A percentile compares a stretch with the other conserved stretches of the same genome.
Evolutionary conservation across 805 yeast species (phyloP).

Genomic region (Saturnispora sanitii): DNA sequence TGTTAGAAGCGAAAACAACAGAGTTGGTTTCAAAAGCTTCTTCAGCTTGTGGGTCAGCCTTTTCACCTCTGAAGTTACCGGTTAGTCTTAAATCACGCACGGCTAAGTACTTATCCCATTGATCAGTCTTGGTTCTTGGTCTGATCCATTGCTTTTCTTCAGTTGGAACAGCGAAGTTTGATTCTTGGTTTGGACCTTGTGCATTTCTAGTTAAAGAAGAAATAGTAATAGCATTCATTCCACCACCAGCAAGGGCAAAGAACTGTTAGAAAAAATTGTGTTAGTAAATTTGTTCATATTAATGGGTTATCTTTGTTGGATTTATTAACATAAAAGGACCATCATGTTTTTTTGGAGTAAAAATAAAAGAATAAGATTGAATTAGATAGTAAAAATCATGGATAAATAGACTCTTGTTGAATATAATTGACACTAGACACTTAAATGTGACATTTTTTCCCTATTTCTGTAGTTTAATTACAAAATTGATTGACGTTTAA

Average conservation of each 20-base stretch:
- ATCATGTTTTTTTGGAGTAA: too few species aligned
- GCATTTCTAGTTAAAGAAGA: slow-evolving; percentile 25
- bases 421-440: too few species aligned
- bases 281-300: slow-evolving; percentile 1
- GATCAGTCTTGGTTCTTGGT: slow-evolving; percentile 44
- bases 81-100: slow-evolving; percentile 72
- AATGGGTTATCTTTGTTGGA: too few species aligned
- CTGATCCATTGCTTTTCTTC: slow-evolving; percentile 41
- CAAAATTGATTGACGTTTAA: too few species aligned
- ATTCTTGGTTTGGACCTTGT: slow-evolving; percentile 29
- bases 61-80: slow-evolving; percentile 62
- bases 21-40: slow-evolving; percentile 70
- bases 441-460: too few species aligned
- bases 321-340: too few species aligned
- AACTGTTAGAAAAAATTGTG: slow-evolving; percentile 21
- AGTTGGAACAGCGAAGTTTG: slow-evolving; percentile 30
- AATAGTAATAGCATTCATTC: slow-evolving; percentile 28
- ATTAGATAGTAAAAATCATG: too few species aligned
- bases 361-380: too few species aligned
- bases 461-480: too few species aligned
- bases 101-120: slow-evolving; percentile 47
- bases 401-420: too few species aligned
- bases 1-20: slow-evolving; percentile 27
- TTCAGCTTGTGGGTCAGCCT: slow-evolving; percentile 52
- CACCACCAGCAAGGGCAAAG: slow-evolving; percentile 46